These are phyloP conservation scores for Chlamydomonas incerta DNA, from an alignment of 139 green algal genomes.

Conservation along the genomic window DNA sequence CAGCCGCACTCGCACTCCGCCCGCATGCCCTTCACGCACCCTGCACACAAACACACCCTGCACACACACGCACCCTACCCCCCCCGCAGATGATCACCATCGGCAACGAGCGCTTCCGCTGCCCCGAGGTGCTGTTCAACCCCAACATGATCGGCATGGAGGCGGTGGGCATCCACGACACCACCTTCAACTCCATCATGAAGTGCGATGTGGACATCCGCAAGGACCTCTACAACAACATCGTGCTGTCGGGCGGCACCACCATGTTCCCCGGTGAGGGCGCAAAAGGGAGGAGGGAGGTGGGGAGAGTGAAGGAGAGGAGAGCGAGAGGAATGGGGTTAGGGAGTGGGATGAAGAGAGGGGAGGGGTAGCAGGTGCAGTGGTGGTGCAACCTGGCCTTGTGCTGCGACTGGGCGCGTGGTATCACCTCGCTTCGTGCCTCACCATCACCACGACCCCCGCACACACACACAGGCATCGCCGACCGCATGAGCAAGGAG, in stretches of 20 bases:
- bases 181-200: conserved; percentile 99
- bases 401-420: too few species aligned
- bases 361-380: too few species aligned
- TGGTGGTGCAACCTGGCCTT: too few species aligned
- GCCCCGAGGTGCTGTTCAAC: conserved; percentile 98
- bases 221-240: conserved; percentile 97
- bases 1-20: too few species aligned
- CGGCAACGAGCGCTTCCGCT: conserved; percentile 96
- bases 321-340: too few species aligned
- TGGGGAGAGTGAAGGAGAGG: neutral
- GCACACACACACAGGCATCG: conserved; percentile 91
- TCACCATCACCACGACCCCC: too few species aligned
- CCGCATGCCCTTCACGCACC: too few species aligned
- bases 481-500: conserved; percentile 98
- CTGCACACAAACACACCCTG: too few species aligned
- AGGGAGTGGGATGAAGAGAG: too few species aligned
- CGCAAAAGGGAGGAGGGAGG: neutral
- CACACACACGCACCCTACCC: neutral
- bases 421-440: too few species aligned
- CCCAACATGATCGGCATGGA: conserved; percentile 93
- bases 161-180: conserved; percentile 93
- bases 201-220: conserved; percentile 98
- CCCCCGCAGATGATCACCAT: conserved; percentile 93
- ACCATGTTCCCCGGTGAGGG: conserved; percentile 94
- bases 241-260: conserved; percentile 93